Conservation (phyloP, 1,139 yeast genomes). For the Saccharomyces hybrid region DNA sequence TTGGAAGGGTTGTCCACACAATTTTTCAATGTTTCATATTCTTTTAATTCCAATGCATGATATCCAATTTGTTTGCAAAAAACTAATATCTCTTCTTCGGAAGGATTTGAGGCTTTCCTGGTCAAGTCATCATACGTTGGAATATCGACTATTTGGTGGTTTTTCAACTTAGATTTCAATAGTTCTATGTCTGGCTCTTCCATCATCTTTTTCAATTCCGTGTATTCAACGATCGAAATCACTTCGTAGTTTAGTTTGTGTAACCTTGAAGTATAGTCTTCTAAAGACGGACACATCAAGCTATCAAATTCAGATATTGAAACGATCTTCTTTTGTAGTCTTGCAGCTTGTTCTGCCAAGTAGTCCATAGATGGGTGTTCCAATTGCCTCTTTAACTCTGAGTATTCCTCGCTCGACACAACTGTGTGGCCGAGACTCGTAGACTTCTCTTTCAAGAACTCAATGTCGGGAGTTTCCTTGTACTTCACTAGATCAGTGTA, state of each 20-base stretch:
- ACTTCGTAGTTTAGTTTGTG: conserved; percentile 28
- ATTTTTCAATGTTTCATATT: conserved; percentile 6
- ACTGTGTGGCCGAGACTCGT: conserved; percentile 16
- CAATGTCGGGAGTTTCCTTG: conserved; percentile 11
- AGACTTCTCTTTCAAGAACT: conserved; percentile 27
- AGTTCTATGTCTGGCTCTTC: conserved; percentile 14
- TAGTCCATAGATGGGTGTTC: conserved; percentile 8
- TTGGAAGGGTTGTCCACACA: conserved; percentile 4
- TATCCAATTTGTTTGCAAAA: not conserved
- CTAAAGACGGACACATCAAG: conserved; percentile 4
- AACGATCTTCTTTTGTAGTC: conserved; percentile 3
- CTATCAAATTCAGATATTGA: conserved; percentile 1
- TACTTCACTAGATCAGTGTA: conserved; percentile 2
- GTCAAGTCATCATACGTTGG: conserved; percentile 21
- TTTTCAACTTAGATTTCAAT: conserved; percentile 26
- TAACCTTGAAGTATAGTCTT: conserved; percentile 20
- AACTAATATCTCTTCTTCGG: conserved; percentile 1
- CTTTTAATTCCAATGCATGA: not conserved
- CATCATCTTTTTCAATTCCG: conserved; percentile 13
- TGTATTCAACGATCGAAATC: conserved; percentile 29
- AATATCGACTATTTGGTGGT: conserved; percentile 16
- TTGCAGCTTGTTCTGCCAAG: conserved; percentile 17
- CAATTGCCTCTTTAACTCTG: conserved; percentile 3
- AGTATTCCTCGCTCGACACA: conserved; percentile 12
- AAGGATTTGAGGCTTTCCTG: conserved; percentile 2